Percentiles rank a stretch among this genome's conserved stretches.
phyloP scores from a whole-genome alignment of 108 stramenopile genomes.

The Cyclotella baltica region DNA sequence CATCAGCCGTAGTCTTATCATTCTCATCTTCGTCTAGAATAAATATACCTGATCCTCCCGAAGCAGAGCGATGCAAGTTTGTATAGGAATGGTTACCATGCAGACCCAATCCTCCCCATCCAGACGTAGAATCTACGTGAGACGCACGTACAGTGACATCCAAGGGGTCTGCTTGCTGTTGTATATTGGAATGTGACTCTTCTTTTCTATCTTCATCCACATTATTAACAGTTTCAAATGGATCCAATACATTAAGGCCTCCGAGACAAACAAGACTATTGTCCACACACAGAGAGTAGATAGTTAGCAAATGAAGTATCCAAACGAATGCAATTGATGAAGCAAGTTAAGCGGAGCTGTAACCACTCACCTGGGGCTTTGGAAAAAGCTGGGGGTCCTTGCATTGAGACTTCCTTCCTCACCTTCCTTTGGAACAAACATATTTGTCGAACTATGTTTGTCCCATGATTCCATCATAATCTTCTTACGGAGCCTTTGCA shows the following conservation, averaged over 20 bases:
- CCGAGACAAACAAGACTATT: slow-evolving; percentile 85
- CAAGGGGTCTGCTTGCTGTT: slow-evolving; percentile 13
- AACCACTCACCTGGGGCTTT: too few relatives aligned
- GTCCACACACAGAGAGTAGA: too few relatives aligned
- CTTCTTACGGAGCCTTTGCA: slow-evolving; percentile 82
- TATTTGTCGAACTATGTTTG: slow-evolving; percentile 42
- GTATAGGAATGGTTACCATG: slow-evolving; percentile 78
- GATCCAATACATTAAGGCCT: slow-evolving; percentile 75
- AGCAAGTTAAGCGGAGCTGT: too few relatives aligned
- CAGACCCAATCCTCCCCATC: slow-evolving; percentile 87
- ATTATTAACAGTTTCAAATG: slow-evolving; percentile 45
- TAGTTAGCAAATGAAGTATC: too few relatives aligned
- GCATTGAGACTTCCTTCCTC: slow-evolving; percentile 54
- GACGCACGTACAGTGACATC: neutral
- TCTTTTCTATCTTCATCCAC: slow-evolving; percentile 29
- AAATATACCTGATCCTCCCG: slow-evolving; percentile 78
- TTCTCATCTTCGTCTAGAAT: slow-evolving; percentile 71
- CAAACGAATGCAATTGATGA: too few relatives aligned
- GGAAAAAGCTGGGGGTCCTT: slow-evolving; percentile 78
- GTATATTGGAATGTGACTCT: slow-evolving; percentile 9
- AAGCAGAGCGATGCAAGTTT: slow-evolving; percentile 58
- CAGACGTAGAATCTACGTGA: slow-evolving; percentile 57
- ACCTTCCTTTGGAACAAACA: slow-evolving; percentile 22
- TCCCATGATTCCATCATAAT: slow-evolving; percentile 75
- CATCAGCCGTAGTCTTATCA: slow-evolving; percentile 23